Evolutionary conservation across 192 early-diverging fungal genomes (phyloP), one percentile per base, ranked within the genome.

Genomic region (Coemansia sp.): DNA sequence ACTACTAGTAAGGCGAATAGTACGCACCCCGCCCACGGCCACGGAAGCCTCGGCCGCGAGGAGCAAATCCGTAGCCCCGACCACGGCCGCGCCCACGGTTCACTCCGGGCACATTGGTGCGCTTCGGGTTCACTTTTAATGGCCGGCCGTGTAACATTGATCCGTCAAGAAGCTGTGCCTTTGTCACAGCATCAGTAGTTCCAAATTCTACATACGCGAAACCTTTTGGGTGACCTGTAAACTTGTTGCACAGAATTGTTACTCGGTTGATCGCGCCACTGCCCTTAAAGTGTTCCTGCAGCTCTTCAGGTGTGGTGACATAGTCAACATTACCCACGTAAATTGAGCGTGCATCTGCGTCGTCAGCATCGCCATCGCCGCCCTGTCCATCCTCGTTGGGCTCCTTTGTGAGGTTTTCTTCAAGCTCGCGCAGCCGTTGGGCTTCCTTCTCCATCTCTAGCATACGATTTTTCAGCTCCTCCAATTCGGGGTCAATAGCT

Each of bases 321-420:
- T 97, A 99, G 75, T 99, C 97, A 24, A 98, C 95, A 82, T 94
- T 97, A 35, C 95, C 94, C 23, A 98, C 92, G 71, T 96, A 97
- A 53, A 96, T 89, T 25, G 95, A 98, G 67, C 96, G 82, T 14
- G 74, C 63, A 49, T 99, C 96, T 19, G 91, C 87, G 39, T 84
- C 82, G 35, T 75, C 73, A 12, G 41, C 12, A n/a, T 45, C 41
- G 9, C 53, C 53, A 11, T 67, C 69, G 4, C 59, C 65, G 4
- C 60, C 63, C 23, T 64, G 25, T 10, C 45, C 60, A 43, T 54
- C 60, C 14, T 67, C 66, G 39, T 52, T 55, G 17, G 64, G 21
- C 35, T 66, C 76, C 53, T 73, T 73, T 9, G 72, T 58, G 67
- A 79, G 37, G 23, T 64, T 79, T 67, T 79, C 76, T 22, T 72